Base-by-base conservation (phyloP, 2,329 filamentous ascomycete species). In the Dactylellina leptospora region DNA sequence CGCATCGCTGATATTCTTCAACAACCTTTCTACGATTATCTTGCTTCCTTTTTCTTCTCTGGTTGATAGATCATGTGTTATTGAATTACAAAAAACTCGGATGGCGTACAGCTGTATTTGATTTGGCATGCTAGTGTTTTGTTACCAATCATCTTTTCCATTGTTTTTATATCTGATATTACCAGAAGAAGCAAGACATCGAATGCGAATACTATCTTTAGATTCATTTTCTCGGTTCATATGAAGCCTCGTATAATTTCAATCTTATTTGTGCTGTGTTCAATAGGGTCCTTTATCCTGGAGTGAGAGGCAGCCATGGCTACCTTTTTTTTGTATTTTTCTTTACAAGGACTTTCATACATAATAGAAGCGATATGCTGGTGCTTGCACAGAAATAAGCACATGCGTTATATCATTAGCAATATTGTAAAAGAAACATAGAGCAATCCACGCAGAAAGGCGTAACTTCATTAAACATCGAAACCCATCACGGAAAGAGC, bases 31-130 rank as follows among this genome's bases (percentile, higher is more conserved):
- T 45, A 10, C 36, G n/a, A 45, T 11, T 20, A 42, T 50, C 16
- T 4, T 38, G 30, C 11, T 33, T 11, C 13, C 20, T 58, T 10
- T n/a, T 10, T 60, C 23, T 22, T 20, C 25, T 48, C 16, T 42
- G 23, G 47, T 30, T 53, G 58, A 61, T 61, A 61, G 44, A 55
- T 55, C 51, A 51, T 53, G 47, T 62, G 16, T 53, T 62, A 53
- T n/a, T 22, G 27, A 51, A 42, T 11, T 40, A 40, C 20, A 48
- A 61, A 45, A 45, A 44, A n/a, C 42, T 33, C 23, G 47, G 36
- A 44, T 13, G 58, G 47, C 47, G 58, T 53, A 42, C 18, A 48
- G 11, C 22, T 51, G 8, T 10, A 20, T 25, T 40, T 60, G 33
- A 18, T 44, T 45, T 30, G 5, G 25, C 58, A 53, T 27, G 28